phyloP scores from a whole-genome alignment of 805 yeast species.

The Kluyveromyces lactis region DNA sequence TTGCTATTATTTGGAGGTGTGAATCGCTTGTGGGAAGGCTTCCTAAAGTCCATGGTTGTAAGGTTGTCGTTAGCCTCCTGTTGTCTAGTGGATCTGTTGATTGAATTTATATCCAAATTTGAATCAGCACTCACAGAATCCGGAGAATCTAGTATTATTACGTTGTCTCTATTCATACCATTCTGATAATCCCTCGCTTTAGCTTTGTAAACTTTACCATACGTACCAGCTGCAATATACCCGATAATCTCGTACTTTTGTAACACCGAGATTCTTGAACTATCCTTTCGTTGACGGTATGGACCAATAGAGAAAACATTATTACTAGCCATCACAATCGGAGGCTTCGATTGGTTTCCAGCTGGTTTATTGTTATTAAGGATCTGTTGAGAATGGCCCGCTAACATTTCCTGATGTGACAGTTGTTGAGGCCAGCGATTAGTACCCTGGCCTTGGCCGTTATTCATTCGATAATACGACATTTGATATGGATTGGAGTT shows the following conservation, averaged over 20 bases:
- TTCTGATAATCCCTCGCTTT: slow-evolving; percentile 32
- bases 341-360: slow-evolving; percentile 26
- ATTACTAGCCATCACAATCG: slow-evolving; percentile 46
- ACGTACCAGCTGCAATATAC: slow-evolving; percentile 97
- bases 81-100: slow-evolving; percentile 9
- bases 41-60: neutral
- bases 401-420: slow-evolving; percentile 1
- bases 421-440: slow-evolving; percentile 2
- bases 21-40: slow-evolving; percentile 2
- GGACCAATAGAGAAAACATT: slow-evolving; percentile 49
- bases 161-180: slow-evolving; percentile 6
- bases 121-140: slow-evolving; percentile 12
- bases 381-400: slow-evolving; percentile 7
- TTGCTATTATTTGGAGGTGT: neutral
- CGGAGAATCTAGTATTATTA: slow-evolving; percentile 2
- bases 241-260: slow-evolving; percentile 84
- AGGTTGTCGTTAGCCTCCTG: slow-evolving; percentile 4
- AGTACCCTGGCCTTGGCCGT: neutral
- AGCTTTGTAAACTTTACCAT: slow-evolving; percentile 95
- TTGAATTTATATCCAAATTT: slow-evolving; percentile 7
- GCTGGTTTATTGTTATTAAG: slow-evolving; percentile 8
- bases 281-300: slow-evolving; percentile 57
- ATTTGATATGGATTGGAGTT: slow-evolving; percentile 4
- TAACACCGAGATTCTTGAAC: slow-evolving; percentile 62
- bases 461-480: slow-evolving; percentile 4